Base-by-base conservation (phyloP, 2,329 filamentous ascomycete genomes). In the Cladosporium phlei region DNA sequence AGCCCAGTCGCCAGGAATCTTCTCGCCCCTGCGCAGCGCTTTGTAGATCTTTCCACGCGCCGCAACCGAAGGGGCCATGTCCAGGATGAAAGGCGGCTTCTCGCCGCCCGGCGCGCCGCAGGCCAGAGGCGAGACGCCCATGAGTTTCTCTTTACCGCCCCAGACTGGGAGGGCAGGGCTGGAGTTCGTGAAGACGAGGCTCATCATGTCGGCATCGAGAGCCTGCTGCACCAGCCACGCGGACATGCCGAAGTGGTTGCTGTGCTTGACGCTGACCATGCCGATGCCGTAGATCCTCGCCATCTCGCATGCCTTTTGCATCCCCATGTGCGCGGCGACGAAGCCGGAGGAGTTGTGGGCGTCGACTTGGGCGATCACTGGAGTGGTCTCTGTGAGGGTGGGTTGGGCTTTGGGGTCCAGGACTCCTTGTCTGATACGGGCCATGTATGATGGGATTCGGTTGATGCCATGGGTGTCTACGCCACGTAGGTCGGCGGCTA, bases 231-330 rank as follows among this genome's bases (percentile, higher is more conserved):
- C 85, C 0, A 89, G 61, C 84, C 86, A 91, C 0, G 87, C 86
- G 3, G 77, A 77, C 86, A 93, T 93, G 45, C 87, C 87, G 58
- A 86, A 90, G 64, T 91, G 86, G 57, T 91, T 91, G 30, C 82
- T 86, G 65, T 85, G 83, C 64, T 82, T 85, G 59, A 91, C 73
- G 48, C 77, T 80, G 0, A 84, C 83, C 77, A 93, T 82, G 20
- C 86, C 87, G 52, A 91, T 86, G 10, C 86, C 86, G 57, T 75
- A 80, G 2, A 67, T 62, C 19, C 70, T 66, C 0, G 86, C 86
- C 66, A 85, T 82, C 8, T 77, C 72, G 35, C 89, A 79, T 0
- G 86, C 86, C 0, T 74, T 73, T 1, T 65, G 63, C 81, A 91
- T 90, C 20, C 77, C 86, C 46, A 67, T 58, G 35, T 80, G 73